phyloP scores from a whole-genome alignment of 805 yeast genomes.

The Wickerhamiella bombiphila region DNA sequence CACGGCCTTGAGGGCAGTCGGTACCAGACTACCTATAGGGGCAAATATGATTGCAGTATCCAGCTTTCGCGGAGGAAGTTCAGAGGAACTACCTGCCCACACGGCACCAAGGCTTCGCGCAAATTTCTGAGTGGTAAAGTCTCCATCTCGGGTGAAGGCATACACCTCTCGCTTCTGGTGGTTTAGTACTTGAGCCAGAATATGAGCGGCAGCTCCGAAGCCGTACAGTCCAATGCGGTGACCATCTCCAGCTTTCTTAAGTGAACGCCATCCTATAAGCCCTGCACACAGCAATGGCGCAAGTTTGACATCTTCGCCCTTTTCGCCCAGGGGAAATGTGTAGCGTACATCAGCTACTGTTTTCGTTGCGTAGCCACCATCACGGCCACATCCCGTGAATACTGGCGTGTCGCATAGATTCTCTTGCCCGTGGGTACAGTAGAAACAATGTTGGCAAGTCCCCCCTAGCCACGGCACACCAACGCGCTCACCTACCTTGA shows the following conservation, averaged over 20 bases:
- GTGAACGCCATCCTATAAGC: constrained; percentile 1
- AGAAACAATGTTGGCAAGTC: constrained; percentile 1
- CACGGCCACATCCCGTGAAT: background rate
- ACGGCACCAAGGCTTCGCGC: background rate
- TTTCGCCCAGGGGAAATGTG: background rate
- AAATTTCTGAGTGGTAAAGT: background rate
- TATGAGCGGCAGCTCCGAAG: constrained; percentile 2
- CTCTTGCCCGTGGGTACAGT: constrained; percentile 1
- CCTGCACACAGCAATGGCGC: constrained; percentile 2
- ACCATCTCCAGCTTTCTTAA: constrained; percentile 1
- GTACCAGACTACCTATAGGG: background rate
- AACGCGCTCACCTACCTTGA: constrained; percentile 1
- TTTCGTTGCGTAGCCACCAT: constrained; percentile 1
- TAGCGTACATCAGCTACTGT: constrained; percentile 2
- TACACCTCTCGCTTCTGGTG: constrained; percentile 1
- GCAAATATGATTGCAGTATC: constrained; percentile 1
- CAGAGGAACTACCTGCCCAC: background rate
- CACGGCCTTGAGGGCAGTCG: background rate
- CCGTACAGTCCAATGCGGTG: constrained; percentile 1
- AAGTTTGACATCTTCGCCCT: background rate
- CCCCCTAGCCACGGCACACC: constrained; percentile 1
- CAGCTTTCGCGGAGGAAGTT: constrained; percentile 1
- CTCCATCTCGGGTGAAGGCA: constrained; percentile 3
- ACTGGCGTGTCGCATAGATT: constrained; percentile 1
- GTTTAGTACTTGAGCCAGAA: background rate